Conservation (phyloP, 495 filamentous ascomycete genomes). For the Lophiotrema nucula region DNA sequence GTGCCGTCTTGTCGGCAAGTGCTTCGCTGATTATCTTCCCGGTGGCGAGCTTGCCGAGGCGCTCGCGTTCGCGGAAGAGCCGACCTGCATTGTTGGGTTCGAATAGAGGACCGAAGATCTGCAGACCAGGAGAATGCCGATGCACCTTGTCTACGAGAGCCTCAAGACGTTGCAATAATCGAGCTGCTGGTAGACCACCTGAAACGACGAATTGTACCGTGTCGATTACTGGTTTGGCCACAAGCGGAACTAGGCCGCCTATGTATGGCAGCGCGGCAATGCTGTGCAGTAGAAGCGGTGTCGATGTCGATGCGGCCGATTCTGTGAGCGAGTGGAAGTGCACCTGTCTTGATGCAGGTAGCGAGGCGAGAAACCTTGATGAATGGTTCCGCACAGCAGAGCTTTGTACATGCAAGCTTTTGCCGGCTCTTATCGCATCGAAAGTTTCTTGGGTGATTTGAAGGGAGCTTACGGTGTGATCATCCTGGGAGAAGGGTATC, state of each 20-base stretch:
- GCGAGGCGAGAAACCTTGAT: constrained; percentile 1
- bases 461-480: constrained; percentile 1
- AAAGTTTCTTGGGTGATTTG: constrained; percentile 7
- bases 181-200: constrained; percentile 14
- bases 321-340: constrained; percentile 12
- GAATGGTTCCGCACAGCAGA: background rate
- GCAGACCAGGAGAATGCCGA: constrained; percentile 7
- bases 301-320: background rate
- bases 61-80: constrained; percentile 16
- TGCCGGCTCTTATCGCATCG: constrained; percentile 4
- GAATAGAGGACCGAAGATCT: constrained; percentile 21
- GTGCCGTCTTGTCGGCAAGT: constrained; percentile 11
- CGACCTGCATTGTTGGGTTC: constrained; percentile 7
- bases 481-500: constrained; percentile 14
- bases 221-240: constrained; percentile 7
- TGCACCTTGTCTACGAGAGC: constrained; percentile 25
- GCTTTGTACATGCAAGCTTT: background rate
- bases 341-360: constrained; percentile 1
- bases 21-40: background rate
- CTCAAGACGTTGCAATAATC: constrained; percentile 27
- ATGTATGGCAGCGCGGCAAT: constrained; percentile 21
- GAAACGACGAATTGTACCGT: constrained; percentile 17
- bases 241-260: constrained; percentile 18
- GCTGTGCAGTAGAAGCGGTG: constrained; percentile 1
- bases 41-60: constrained; percentile 9